Evolutionary conservation across 1,284 basidiomycete genomes (phyloP).

Genomic region (Cryptococcus sp.): DNA sequence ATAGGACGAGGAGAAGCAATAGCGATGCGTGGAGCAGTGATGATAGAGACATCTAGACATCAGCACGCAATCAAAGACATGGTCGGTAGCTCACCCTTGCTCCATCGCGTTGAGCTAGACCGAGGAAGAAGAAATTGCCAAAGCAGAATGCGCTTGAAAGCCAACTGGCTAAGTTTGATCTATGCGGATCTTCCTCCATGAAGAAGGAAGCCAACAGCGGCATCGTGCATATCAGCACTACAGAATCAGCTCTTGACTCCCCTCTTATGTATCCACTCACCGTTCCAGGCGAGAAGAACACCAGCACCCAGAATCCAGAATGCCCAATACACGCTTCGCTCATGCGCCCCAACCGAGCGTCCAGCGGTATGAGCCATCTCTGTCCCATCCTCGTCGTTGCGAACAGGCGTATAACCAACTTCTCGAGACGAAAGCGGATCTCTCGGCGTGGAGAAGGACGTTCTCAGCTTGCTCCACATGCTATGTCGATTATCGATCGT

Average conservation of each 20-base stretch:
- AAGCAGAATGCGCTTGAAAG: conserved; percentile 42
- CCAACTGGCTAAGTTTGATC: conserved; percentile 36
- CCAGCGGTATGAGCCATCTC: too few relatives aligned
- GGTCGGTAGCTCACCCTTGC: conserved; percentile 26
- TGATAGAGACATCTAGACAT: conserved; percentile 29
- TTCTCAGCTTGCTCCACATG: too few relatives aligned
- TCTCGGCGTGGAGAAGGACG: too few relatives aligned
- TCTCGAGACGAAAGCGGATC: too few relatives aligned
- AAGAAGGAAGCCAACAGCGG: conserved; percentile 38
- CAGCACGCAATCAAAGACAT: conserved; percentile 2
- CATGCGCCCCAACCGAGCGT: too few relatives aligned
- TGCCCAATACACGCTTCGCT: conserved; percentile 25
- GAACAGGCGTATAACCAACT: background rate
- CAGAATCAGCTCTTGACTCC: background rate
- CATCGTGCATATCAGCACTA: conserved; percentile 44
- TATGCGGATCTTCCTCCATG: conserved; percentile 17
- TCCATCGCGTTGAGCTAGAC: conserved; percentile 39
- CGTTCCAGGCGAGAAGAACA: conserved; percentile 44
- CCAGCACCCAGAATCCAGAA: conserved; percentile 46
- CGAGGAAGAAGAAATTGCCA: conserved; percentile 44
- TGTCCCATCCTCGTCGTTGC: background rate
- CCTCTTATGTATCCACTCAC: conserved; percentile 13
- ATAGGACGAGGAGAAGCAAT: conserved; percentile 26
- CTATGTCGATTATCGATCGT: too few relatives aligned
- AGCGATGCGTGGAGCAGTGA: conserved; percentile 32